Conservation (phyloP, 768 basidiomycete genomes). For the Lentinula aciculospora region DNA sequence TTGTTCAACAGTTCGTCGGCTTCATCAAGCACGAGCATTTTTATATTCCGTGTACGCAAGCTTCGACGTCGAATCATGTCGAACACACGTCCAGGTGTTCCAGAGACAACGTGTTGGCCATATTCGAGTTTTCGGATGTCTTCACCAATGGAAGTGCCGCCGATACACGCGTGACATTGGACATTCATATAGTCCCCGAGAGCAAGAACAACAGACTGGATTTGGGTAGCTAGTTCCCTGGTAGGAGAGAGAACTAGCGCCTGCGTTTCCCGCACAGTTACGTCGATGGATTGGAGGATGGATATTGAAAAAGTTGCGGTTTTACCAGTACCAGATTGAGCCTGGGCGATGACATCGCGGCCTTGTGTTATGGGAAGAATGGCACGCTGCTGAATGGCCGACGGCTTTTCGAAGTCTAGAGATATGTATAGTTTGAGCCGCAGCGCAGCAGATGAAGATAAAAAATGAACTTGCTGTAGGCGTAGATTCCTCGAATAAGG, state of each 20-base stretch:
- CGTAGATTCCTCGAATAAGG: conserved; percentile 94
- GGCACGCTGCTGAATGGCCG: conserved; percentile 97
- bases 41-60: conserved; percentile 93
- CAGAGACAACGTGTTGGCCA: conserved; percentile 95
- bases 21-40: conserved; percentile 93
- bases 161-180: conserved; percentile 97
- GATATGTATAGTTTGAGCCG: background rate
- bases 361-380: conserved; percentile 95
- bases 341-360: conserved; percentile 97
- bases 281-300: conserved; percentile 96
- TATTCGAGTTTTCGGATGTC: conserved; percentile 97
- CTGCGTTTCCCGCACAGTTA: conserved; percentile 90
- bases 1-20: conserved; percentile 96
- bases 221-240: conserved; percentile 98
- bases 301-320: conserved; percentile 98
- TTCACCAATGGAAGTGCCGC: conserved; percentile 95
- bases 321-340: conserved; percentile 99
- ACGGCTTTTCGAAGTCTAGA: conserved; percentile 92
- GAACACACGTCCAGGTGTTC: conserved; percentile 96
- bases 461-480: conserved; percentile 69
- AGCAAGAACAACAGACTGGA: conserved; percentile 93
- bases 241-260: conserved; percentile 96
- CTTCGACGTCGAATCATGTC: conserved; percentile 97
- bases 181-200: conserved; percentile 99
- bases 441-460: background rate